Conservation (phyloP, 2,329 filamentous ascomycete genomes). For the Nigrospora oryzae region DNA sequence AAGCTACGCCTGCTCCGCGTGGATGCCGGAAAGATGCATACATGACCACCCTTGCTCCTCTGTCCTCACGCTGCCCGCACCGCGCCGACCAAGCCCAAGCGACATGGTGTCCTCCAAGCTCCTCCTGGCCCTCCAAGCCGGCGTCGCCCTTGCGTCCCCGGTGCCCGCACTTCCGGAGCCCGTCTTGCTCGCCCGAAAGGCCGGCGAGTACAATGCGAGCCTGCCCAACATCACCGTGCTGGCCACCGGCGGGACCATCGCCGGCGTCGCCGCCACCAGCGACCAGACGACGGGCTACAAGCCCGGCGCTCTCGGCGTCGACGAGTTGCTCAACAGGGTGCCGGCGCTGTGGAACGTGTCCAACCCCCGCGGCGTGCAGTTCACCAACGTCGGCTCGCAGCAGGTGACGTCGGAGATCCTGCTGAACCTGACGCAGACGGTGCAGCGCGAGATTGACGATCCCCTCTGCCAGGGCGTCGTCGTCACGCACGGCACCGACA, state of each 20-base stretch:
- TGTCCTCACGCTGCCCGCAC: too few species aligned
- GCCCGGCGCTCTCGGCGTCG: slow-evolving; percentile 35
- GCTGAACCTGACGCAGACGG: slow-evolving; percentile 35
- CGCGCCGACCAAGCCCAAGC: neutral
- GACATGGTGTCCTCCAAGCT: neutral
- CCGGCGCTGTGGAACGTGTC: slow-evolving; percentile 45
- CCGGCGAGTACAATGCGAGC: slow-evolving; percentile 23
- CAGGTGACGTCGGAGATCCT: slow-evolving; percentile 39
- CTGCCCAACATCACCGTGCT: slow-evolving; percentile 50
- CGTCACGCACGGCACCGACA: slow-evolving; percentile 59
- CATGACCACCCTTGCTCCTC: too few species aligned
- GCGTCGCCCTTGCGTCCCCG: slow-evolving; percentile 1
- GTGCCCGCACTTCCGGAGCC: neutral
- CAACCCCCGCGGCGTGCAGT: slow-evolving; percentile 44
- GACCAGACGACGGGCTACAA: slow-evolving; percentile 36
- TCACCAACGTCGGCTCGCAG: slow-evolving; percentile 38
- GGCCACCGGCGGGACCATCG: slow-evolving; percentile 51
- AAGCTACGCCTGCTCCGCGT: too few species aligned
- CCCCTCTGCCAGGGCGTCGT: slow-evolving; percentile 40
- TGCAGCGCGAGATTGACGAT: slow-evolving; percentile 37
- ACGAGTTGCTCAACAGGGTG: slow-evolving; percentile 43
- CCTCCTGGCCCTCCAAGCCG: neutral
- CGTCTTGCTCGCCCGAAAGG: slow-evolving; percentile 6
- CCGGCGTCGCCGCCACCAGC: slow-evolving; percentile 37
- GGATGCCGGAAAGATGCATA: too few species aligned